These are phyloP conservation scores for Kwoniella botswanensis DNA, from an alignment of 768 basidiomycete species.

Conservation along the genomic window DNA sequence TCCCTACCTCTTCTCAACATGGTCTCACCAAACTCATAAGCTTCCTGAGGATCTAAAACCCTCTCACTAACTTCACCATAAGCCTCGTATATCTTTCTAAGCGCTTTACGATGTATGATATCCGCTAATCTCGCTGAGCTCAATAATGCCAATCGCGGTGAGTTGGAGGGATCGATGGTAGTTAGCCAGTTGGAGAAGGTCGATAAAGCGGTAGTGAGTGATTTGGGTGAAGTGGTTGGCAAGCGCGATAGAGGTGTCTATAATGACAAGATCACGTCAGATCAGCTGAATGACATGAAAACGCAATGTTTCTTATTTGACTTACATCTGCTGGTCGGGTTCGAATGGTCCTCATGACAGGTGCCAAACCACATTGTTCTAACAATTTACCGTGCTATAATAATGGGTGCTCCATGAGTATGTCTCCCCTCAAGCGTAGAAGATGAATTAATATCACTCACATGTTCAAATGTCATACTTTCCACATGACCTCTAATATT, in stretches of 20 bases:
- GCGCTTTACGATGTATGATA: slow-evolving; percentile 75
- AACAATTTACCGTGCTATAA: slow-evolving; percentile 58
- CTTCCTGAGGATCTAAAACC: slow-evolving; percentile 74
- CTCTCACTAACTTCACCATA: slow-evolving; percentile 78
- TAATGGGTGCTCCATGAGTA: background rate
- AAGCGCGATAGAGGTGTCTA: slow-evolving; percentile 78
- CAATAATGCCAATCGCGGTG: slow-evolving; percentile 77
- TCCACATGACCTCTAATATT: slow-evolving; percentile 69
- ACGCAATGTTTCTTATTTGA: background rate
- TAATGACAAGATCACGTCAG: background rate
- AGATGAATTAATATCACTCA: slow-evolving; percentile 59
- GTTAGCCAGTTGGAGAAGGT: slow-evolving; percentile 84
- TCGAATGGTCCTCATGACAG: slow-evolving; percentile 58
- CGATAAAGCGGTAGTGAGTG: slow-evolving; percentile 67
- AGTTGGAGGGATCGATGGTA: slow-evolving; percentile 72
- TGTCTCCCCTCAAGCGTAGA: too few species aligned
- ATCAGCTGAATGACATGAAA: background rate
- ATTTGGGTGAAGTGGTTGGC: slow-evolving; percentile 68
- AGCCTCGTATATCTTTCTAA: slow-evolving; percentile 69
- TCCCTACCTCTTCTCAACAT: slow-evolving; percentile 68
- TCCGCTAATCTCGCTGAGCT: slow-evolving; percentile 70
- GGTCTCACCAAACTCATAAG: slow-evolving; percentile 89
- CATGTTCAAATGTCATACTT: slow-evolving; percentile 79
- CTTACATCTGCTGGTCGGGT: slow-evolving; percentile 58
- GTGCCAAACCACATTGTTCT: slow-evolving; percentile 60